Conservation (phyloP, 441 rosid species). For the Rhodomyrtus psidioides region DNA sequence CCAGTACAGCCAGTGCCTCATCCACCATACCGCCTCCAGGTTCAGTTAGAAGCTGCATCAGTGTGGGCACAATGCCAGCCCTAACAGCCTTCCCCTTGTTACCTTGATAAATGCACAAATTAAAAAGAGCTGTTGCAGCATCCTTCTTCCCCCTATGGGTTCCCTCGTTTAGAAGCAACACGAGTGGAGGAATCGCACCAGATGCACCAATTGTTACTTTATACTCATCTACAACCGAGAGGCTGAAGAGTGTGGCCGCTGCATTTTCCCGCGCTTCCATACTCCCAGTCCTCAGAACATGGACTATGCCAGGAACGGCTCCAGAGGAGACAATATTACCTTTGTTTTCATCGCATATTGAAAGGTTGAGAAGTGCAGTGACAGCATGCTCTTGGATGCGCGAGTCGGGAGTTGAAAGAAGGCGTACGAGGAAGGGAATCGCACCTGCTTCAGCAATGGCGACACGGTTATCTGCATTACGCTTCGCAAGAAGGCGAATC, state of each 20-base stretch:
- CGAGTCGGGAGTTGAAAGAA: conserved; percentile 71
- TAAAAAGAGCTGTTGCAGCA: conserved; percentile 97
- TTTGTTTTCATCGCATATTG: conserved; percentile 88
- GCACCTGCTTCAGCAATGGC: conserved; percentile 99
- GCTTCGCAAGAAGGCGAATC: conserved; percentile 91
- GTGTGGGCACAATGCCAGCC: conserved; percentile 80
- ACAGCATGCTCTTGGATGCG: conserved; percentile 92
- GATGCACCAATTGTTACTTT: conserved; percentile 77
- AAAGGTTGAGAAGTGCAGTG: conserved; percentile 88
- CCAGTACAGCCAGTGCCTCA: conserved; percentile 83
- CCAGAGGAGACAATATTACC: conserved; percentile 70
- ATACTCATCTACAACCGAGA: conserved; percentile 81
- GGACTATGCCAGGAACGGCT: conserved; percentile 88
- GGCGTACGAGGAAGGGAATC: conserved; percentile 75
- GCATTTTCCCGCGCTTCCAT: conserved; percentile 99
- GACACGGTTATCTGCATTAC: conserved; percentile 84
- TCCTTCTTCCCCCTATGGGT: conserved; percentile 92
- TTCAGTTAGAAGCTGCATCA: conserved; percentile 68
- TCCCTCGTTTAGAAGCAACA: conserved; percentile 74
- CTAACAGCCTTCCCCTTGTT: conserved; percentile 94
- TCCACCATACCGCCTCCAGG: conserved; percentile 81
- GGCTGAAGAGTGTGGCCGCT: conserved; percentile 93
- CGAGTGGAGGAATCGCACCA: conserved; percentile 89
- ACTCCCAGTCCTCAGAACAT: conserved; percentile 89
- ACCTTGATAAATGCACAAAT: conserved; percentile 92